Conservation (phyloP, 108 stramenopile genomes). For the Cyclotella cryptica region DNA sequence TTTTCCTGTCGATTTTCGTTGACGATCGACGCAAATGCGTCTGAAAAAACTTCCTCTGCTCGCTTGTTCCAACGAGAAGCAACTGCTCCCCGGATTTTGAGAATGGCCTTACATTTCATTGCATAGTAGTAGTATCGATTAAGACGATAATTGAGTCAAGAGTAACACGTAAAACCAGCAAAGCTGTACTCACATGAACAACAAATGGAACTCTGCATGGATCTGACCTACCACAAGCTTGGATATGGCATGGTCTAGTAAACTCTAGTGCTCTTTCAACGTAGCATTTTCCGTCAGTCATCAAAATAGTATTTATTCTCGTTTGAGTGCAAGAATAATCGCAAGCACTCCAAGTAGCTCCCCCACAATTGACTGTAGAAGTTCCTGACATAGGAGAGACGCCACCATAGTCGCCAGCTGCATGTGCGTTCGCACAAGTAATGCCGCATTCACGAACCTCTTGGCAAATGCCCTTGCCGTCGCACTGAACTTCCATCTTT, state of each 20-base stretch:
- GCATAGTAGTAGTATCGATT: background rate
- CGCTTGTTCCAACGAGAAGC: conserved; percentile 50
- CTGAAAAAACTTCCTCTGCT: conserved; percentile 46
- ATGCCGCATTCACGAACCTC: conserved; percentile 73
- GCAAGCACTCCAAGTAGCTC: conserved; percentile 73
- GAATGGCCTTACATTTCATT: conserved; percentile 44
- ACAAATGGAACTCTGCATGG: conserved; percentile 77
- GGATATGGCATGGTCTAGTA: conserved; percentile 71
- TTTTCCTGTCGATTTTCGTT: conserved; percentile 23
- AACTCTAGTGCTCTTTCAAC: conserved; percentile 57
- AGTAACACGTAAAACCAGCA: background rate
- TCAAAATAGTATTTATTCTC: conserved; percentile 36
- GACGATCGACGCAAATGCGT: conserved; percentile 35
- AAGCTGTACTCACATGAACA: conserved; percentile 50
- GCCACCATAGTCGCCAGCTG: conserved; percentile 17
- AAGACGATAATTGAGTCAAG: background rate
- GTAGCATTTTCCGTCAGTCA: conserved; percentile 65
- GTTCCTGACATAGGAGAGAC: conserved; percentile 8
- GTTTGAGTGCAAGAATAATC: conserved; percentile 75
- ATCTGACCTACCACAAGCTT: conserved; percentile 73
- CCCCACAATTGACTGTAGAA: conserved; percentile 33
- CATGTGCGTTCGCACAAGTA: conserved; percentile 56
- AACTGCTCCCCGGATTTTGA: conserved; percentile 59
- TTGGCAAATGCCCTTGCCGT: conserved; percentile 65
- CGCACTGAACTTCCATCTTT: conserved; percentile 53